A percentile compares a stretch with the other conserved stretches of the same genome.
Evolutionary conservation across 2,329 filamentous ascomycete species (phyloP).

Genomic region (Aplosporella prunicola): DNA sequence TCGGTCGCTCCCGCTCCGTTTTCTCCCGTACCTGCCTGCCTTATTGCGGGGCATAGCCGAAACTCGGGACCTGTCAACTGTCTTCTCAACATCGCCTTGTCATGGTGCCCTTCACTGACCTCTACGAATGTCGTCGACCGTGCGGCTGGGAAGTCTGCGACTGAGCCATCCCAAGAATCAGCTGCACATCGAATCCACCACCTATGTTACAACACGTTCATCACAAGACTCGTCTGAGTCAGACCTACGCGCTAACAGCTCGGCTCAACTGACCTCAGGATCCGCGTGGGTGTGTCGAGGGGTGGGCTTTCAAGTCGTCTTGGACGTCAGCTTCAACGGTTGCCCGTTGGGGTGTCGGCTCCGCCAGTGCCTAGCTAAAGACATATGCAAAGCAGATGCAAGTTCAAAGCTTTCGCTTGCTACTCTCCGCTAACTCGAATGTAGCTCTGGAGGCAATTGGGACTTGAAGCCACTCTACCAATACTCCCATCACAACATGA

Average conservation of each 20-base stretch:
- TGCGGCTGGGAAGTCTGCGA: constrained; percentile 28
- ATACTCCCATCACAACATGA: not conserved
- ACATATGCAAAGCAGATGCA: constrained; percentile 18
- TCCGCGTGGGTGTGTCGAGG: constrained; percentile 28
- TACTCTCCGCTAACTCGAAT: constrained; percentile 1
- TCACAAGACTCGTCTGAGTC: not conserved
- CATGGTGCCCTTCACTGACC: no score
- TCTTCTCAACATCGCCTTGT: no score
- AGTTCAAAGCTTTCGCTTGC: not conserved
- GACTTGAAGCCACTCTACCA: constrained; percentile 18
- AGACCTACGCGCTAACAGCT: constrained; percentile 10
- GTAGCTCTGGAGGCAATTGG: constrained; percentile 28
- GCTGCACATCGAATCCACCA: constrained; percentile 19
- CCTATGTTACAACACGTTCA: not conserved
- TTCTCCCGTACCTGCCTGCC: no score
- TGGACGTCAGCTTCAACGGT: constrained; percentile 19
- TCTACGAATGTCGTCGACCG: constrained; percentile 22
- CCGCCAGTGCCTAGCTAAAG: constrained; percentile 16
- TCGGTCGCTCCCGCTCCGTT: no score
- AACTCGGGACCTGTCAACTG: no score
- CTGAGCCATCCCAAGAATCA: constrained; percentile 17
- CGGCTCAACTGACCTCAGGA: constrained; percentile 19
- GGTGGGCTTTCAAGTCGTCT: constrained; percentile 22
- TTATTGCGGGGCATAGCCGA: no score
- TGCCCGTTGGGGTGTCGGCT: constrained; percentile 17